A percentile compares a stretch with the other conserved stretches of the same genome.
These are phyloP conservation scores for Mycena crocata DNA, from an alignment of 768 basidiomycete species.

Conservation along the genomic window DNA sequence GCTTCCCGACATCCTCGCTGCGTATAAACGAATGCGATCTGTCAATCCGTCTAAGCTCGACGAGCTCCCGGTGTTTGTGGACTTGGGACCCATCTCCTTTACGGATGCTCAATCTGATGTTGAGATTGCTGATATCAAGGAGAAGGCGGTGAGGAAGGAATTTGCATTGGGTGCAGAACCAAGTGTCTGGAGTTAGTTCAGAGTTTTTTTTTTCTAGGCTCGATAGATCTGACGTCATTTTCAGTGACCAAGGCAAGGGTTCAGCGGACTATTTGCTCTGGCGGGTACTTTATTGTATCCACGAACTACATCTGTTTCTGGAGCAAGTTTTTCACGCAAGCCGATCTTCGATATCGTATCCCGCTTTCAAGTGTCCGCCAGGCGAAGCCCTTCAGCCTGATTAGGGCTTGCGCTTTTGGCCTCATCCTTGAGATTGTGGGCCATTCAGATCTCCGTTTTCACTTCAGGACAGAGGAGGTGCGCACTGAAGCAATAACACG, in stretches of 20 bases:
- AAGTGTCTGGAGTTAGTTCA: slow-evolving; percentile 50
- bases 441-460: slow-evolving; percentile 58
- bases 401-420: slow-evolving; percentile 46
- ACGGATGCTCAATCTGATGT: slow-evolving; percentile 33
- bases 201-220: background rate
- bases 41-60: slow-evolving; percentile 21
- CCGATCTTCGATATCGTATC: slow-evolving; percentile 57
- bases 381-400: slow-evolving; percentile 48
- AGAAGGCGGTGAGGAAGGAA: slow-evolving; percentile 44
- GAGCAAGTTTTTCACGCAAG: slow-evolving; percentile 53
- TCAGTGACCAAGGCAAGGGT: slow-evolving; percentile 52
- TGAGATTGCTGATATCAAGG: slow-evolving; percentile 37
- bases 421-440: slow-evolving; percentile 59
- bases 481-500: slow-evolving; percentile 59
- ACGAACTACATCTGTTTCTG: slow-evolving; percentile 57
- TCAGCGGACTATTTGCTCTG: slow-evolving; percentile 46
- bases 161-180: slow-evolving; percentile 47
- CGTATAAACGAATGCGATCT: slow-evolving; percentile 9
- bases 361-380: slow-evolving; percentile 52
- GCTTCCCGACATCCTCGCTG: slow-evolving; percentile 33
- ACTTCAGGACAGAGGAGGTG: slow-evolving; percentile 54
- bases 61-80: slow-evolving; percentile 47
- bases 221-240: background rate
- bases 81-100: slow-evolving; percentile 56
- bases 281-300: slow-evolving; percentile 58